Evolutionary conservation across 257 asterid genomes (phyloP), one percentile per base, ranked within the genome.

Genomic region (Jaltomata sinuosa): DNA sequence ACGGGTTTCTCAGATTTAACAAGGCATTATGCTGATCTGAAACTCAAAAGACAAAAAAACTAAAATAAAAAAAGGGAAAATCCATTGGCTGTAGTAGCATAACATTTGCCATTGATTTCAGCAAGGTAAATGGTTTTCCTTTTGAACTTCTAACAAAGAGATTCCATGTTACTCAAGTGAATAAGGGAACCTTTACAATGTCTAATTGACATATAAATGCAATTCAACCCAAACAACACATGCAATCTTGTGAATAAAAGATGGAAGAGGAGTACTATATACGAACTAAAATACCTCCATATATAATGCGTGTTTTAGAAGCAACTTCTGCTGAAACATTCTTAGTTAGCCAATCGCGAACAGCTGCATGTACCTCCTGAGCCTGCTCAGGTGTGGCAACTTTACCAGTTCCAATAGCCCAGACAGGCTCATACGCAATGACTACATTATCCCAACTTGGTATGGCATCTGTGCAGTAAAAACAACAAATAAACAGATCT

Each of bases 371-470:
- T 9, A 81, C 88, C 52, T 85, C 88, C 69, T 85, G 88, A n/a
- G 88, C 88, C 81, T 85, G 88, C 79, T 82, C 64, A n/a, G 88
- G 88, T 16, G 85, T 21, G 32, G 88, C 88, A 31, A 82, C 88
- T 77, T 85, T 81, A 47, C 88, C 88, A 0, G 88, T 81, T 82
- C 88, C 88, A 82, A 85, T 85, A 42, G 88, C 85, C 88, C 85
- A 85, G 40, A 85, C 85, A 71, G 88, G 88, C 72, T 85, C 88
- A 74, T 85, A 85, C 8, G 88, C 88, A 45, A 85, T 32, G 67
- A 85, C 88, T 19, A 85, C 86, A 65, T 93, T 88, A 80, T 95
- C 98, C 99, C 99, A 95, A 86, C 97, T 94, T 54, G 97, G 91
- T 54, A 95, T 94, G 69, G 98, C 95, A 90, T 95, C 98, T 97